These are phyloP conservation scores for Metschnikowia lunata DNA, from an alignment of 805 yeast genomes.

Conservation along the genomic window DNA sequence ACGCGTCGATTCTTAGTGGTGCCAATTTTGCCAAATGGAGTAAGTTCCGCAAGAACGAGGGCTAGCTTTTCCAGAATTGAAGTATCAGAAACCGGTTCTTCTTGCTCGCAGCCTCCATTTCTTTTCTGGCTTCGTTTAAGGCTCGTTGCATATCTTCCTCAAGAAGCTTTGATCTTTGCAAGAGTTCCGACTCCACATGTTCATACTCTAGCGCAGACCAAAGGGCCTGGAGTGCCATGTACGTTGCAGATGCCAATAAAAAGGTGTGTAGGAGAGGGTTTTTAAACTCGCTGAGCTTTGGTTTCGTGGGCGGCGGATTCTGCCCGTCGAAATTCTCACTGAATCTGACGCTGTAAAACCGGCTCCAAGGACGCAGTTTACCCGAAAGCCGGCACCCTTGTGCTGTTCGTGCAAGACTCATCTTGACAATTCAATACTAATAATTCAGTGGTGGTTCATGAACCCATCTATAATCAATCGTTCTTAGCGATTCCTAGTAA, in stretches of 20 bases:
- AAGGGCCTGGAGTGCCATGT: conserved; percentile 31
- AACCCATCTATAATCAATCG: no score
- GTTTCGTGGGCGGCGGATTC: conserved; percentile 19
- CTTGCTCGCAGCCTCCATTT: conserved; percentile 8
- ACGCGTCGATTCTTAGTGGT: conserved; percentile 16
- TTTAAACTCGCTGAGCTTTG: conserved; percentile 33
- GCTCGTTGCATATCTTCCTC: conserved; percentile 13
- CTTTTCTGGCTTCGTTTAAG: conserved; percentile 12
- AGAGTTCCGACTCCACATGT: conserved; percentile 13
- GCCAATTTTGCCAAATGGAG: conserved; percentile 33
- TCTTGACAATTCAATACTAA: not conserved
- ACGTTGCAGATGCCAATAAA: conserved; percentile 36
- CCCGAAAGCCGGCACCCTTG: not conserved
- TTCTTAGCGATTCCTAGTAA: no score
- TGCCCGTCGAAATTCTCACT: conserved; percentile 16
- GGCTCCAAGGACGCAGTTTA: not conserved
- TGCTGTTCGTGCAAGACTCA: not conserved
- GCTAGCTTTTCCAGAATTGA: conserved; percentile 19
- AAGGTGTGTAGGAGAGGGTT: conserved; percentile 36
- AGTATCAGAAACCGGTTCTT: conserved; percentile 14
- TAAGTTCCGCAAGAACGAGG: conserved; percentile 19
- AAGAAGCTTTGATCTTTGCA: conserved; percentile 15
- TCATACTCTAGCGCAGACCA: conserved; percentile 32
- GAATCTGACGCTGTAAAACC: conserved; percentile 13
- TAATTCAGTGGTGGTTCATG: no score